phyloP scores from a whole-genome alignment of 2,329 filamentous ascomycete genomes.

The Chaetomiaceae sp. region DNA sequence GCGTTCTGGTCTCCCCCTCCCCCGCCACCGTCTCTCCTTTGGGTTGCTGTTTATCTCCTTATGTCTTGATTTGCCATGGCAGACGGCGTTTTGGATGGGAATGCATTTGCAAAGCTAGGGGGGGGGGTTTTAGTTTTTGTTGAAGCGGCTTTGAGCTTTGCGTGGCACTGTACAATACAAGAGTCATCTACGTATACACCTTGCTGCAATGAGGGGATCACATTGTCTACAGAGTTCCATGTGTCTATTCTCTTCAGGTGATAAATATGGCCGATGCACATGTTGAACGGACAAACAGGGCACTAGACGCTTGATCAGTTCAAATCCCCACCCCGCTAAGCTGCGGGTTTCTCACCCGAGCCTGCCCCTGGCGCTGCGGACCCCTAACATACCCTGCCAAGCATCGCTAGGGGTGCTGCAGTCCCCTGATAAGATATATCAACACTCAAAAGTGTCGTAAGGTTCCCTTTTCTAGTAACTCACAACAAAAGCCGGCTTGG shows the following conservation, averaged over 20 bases:
- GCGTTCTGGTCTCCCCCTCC: constrained; percentile 6
- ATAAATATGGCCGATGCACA: too few relatives aligned
- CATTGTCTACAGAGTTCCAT: constrained; percentile 8
- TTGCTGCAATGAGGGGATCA: neutral
- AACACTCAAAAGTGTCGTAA: constrained; percentile 7
- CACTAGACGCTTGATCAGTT: too few relatives aligned
- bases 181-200: constrained; percentile 6
- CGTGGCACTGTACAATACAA: constrained; percentile 7
- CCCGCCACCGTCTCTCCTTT: constrained; percentile 19
- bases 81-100: constrained; percentile 9
- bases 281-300: too few relatives aligned
- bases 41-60: constrained; percentile 12
- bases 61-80: neutral
- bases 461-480: neutral
- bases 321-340: too few relatives aligned
- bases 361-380: too few relatives aligned
- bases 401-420: too few relatives aligned
- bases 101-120: constrained; percentile 3
- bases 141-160: constrained; percentile 5
- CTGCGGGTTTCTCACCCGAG: too few relatives aligned
- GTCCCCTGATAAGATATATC: too few relatives aligned
- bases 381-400: too few relatives aligned
- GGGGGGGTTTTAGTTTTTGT: neutral
- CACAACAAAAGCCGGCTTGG: neutral
- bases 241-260: too few relatives aligned